phyloP scores from a whole-genome alignment of 1,284 basidiomycete species.

The Rhodofomes roseus region DNA sequence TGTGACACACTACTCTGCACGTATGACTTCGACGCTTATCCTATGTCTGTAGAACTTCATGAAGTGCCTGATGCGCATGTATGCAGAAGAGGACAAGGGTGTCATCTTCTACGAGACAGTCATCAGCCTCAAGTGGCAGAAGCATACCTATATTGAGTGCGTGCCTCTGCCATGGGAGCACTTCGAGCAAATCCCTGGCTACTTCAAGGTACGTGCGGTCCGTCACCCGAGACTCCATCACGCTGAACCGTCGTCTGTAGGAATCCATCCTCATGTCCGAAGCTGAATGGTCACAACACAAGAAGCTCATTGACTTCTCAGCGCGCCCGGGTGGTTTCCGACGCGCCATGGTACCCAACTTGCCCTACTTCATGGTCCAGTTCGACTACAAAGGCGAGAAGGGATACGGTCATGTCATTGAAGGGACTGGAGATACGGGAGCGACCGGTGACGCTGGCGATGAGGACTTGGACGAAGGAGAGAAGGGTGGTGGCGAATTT shows the following conservation, averaged over 20 bases:
- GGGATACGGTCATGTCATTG: conserved; percentile 96
- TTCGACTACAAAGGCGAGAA: conserved; percentile 98
- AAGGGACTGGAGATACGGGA: conserved; percentile 71
- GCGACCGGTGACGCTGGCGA: conserved; percentile 60
- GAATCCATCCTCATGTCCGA: conserved; percentile 92
- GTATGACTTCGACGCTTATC: background rate
- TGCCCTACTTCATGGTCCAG: conserved; percentile 98
- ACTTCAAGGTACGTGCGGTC: conserved; percentile 73
- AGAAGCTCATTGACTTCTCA: conserved; percentile 93
- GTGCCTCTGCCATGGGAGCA: conserved; percentile 85
- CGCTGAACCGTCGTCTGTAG: conserved; percentile 33
- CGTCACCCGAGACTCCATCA: background rate
- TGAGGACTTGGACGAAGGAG: conserved; percentile 73
- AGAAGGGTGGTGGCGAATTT: conserved; percentile 86
- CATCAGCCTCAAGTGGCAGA: conserved; percentile 79
- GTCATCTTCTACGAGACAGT: conserved; percentile 96
- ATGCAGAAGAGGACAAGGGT: conserved; percentile 83
- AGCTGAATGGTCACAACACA: conserved; percentile 96
- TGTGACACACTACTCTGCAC: conserved; percentile 25
- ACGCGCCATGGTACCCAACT: conserved; percentile 89
- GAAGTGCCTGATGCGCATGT: conserved; percentile 97
- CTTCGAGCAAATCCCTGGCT: conserved; percentile 85
- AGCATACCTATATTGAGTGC: conserved; percentile 91
- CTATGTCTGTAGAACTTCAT: conserved; percentile 80
- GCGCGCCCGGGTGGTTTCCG: conserved; percentile 86